Percentiles rank a stretch among this genome's conserved stretches.
Conservation (phyloP, 345 rosid genomes). For the Salix purpurea region DNA sequence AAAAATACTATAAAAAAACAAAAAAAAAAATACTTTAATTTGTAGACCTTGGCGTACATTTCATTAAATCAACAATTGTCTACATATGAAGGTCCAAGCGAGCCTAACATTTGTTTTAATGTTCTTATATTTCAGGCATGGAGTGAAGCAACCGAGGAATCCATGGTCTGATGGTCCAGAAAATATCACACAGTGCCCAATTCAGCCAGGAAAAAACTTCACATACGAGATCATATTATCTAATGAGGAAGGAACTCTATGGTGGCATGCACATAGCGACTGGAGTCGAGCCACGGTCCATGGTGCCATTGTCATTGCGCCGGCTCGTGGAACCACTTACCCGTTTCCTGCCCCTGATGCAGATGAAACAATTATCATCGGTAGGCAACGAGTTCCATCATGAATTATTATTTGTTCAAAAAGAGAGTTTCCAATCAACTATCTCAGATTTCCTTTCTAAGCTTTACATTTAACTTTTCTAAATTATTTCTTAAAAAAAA, state of each 20-base stretch:
- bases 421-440: no score
- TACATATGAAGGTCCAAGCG: no score
- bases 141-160: conserved; percentile 56
- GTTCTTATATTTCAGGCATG: conserved; percentile 38
- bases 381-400: background rate
- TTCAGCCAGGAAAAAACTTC: conserved; percentile 63
- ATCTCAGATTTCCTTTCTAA: no score
- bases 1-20: background rate
- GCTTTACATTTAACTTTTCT: no score
- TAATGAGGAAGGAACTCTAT: conserved; percentile 70
- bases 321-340: background rate
- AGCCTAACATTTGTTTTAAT: background rate
- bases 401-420: background rate
- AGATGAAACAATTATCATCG: conserved; percentile 8
- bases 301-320: conserved; percentile 43
- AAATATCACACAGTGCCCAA: conserved; percentile 78
- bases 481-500: no score
- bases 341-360: conserved; percentile 2
- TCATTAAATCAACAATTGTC: no score
- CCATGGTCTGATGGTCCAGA: conserved; percentile 97
- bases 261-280: conserved; percentile 95
- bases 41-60: no score
- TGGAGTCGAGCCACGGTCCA: conserved; percentile 87
- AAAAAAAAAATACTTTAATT: no score
- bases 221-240: conserved; percentile 51